These are phyloP conservation scores for Spergularia bocconei DNA, from an alignment of 148 eudicot species.

Conservation along the genomic window DNA sequence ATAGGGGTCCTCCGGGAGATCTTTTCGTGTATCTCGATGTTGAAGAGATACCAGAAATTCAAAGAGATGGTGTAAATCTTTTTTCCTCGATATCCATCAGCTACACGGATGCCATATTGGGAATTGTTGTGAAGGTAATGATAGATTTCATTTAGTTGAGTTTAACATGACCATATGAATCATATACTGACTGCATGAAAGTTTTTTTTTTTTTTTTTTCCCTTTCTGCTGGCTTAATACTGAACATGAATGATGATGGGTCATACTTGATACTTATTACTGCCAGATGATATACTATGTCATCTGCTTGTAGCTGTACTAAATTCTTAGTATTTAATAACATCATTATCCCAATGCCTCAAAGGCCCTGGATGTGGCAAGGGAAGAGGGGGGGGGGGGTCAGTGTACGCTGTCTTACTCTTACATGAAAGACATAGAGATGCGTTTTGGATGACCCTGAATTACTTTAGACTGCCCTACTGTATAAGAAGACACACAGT, in stretches of 20 bases:
- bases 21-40: constrained; percentile 91
- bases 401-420: no score
- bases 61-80: constrained; percentile 96
- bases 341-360: no score
- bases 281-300: neutral
- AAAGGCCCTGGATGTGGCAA: no score
- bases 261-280: neutral
- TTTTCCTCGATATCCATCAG: constrained; percentile 63
- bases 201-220: neutral
- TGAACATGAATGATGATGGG: neutral
- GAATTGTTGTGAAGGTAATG: constrained; percentile 69
- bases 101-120: constrained; percentile 95
- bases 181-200: neutral
- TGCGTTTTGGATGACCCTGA: no score
- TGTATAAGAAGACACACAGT: no score
- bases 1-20: constrained; percentile 95
- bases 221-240: neutral
- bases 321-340: neutral
- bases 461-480: no score
- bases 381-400: no score
- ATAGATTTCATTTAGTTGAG: neutral
- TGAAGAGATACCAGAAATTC: constrained; percentile 86
- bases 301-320: neutral
- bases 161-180: neutral
- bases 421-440: no score